Conservation (phyloP, 352 stramenopile genomes). For the Globisporangium cylindrosporum region DNA sequence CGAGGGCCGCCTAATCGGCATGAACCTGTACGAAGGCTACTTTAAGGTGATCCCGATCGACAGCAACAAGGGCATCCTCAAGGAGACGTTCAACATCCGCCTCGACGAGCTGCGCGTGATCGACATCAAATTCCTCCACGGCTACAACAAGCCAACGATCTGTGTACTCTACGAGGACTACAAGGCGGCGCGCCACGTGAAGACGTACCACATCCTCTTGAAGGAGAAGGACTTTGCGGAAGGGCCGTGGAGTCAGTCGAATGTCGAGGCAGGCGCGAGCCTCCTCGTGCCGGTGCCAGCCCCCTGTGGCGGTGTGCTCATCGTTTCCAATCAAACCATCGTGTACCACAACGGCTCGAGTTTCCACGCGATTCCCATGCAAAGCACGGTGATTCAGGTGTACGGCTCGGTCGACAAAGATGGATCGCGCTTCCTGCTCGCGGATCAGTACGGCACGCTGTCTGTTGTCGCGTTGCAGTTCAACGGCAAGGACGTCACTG, state of each 20-base stretch:
- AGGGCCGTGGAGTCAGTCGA: slow-evolving; percentile 86
- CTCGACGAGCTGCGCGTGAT: slow-evolving; percentile 92
- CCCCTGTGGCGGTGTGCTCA: slow-evolving; percentile 83
- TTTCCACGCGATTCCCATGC: slow-evolving; percentile 91
- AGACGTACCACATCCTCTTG: slow-evolving; percentile 89
- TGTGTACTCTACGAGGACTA: slow-evolving; percentile 92
- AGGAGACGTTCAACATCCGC: slow-evolving; percentile 91
- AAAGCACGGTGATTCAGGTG: slow-evolving; percentile 88
- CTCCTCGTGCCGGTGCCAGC: slow-evolving; percentile 87
- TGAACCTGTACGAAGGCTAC: slow-evolving; percentile 91
- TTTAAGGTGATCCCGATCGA: slow-evolving; percentile 91
- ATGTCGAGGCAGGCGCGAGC: slow-evolving; percentile 86
- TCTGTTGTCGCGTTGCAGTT: slow-evolving; percentile 87
- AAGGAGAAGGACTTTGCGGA: slow-evolving; percentile 90
- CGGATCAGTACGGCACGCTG: slow-evolving; percentile 88
- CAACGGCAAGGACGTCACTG: slow-evolving; percentile 65
- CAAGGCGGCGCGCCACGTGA: slow-evolving; percentile 86
- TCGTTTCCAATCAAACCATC: slow-evolving; percentile 91
- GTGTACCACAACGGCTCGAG: slow-evolving; percentile 88
- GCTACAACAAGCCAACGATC: slow-evolving; percentile 86
- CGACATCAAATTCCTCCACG: slow-evolving; percentile 92
- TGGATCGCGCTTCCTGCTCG: slow-evolving; percentile 85
- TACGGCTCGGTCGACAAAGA: slow-evolving; percentile 88
- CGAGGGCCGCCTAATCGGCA: slow-evolving; percentile 81
- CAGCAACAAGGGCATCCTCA: slow-evolving; percentile 65